Evolutionary conservation across 2,329 filamentous ascomycete species (phyloP).

Genomic region (Ceratocystis lukuohia): DNA sequence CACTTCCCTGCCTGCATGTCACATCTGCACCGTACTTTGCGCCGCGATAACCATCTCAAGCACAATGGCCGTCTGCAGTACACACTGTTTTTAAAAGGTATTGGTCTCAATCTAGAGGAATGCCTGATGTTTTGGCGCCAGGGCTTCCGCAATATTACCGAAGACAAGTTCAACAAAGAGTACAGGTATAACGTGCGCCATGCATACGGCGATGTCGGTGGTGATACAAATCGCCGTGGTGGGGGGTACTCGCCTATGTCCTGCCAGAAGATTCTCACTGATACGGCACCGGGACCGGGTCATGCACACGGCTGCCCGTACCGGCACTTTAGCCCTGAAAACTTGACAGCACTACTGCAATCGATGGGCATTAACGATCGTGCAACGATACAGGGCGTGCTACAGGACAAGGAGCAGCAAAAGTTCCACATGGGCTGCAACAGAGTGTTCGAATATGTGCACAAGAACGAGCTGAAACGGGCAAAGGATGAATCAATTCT

Average conservation of each 20-base stretch:
- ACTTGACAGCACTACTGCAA: conserved; percentile 63
- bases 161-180: conserved; percentile 94
- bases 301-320: conserved; percentile 96
- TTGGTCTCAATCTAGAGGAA: conserved; percentile 84
- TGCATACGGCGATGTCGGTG: conserved; percentile 85
- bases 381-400: conserved; percentile 63
- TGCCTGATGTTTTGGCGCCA: conserved; percentile 83
- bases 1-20: conserved; percentile 93
- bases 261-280: conserved; percentile 88
- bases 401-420: conserved; percentile 76
- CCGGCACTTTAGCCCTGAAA: conserved; percentile 79
- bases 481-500: conserved; percentile 62
- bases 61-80: conserved; percentile 91
- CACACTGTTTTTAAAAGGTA: conserved; percentile 89
- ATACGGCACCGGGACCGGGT: conserved; percentile 72
- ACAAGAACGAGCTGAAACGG: conserved; percentile 64
- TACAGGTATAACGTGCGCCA: conserved; percentile 97
- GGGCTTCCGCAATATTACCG: conserved; percentile 71
- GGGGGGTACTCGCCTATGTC: conserved; percentile 83
- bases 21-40: conserved; percentile 71
- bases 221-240: conserved; percentile 74
- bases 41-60: conserved; percentile 81
- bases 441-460: conserved; percentile 80
- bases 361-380: conserved; percentile 66
- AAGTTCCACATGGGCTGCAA: conserved; percentile 95